Evolutionary conservation across 495 filamentous ascomycete species (phyloP), one percentile per base, ranked within the genome.

Genomic region (Neurospora sp.): DNA sequence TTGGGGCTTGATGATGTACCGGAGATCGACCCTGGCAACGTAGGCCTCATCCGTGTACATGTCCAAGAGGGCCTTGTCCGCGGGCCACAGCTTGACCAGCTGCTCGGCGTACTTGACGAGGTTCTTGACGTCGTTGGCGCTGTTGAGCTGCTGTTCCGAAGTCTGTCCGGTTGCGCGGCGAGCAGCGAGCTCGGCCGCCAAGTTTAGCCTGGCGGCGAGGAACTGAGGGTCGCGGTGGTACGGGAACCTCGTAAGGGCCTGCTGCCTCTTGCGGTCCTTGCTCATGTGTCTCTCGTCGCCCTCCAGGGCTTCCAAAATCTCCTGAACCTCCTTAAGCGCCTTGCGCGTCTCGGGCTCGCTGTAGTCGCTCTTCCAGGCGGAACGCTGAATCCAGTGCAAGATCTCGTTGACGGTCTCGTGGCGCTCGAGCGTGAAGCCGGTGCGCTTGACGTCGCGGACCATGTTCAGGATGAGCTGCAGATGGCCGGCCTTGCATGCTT

Each of bases 381-480:
- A 81, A 31, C 80, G 42, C 79, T 90, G 88, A 46, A 91, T 75
- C 72, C 76, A 78, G 41, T 81, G 83, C 78, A 92, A 84, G n/a
- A 90, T 62, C 72, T 85, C 77, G 72, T 80, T 76, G 70, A 87
- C 83, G 69, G 85, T 72, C 54, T 79, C 80, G 54, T 78, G 74
- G 7, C 79, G 60, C 38, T 84, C 80, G 35, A 92, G 82, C 12
- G 73, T 75, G 75, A 91, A 84, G 0, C 84, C 84, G 4, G 91
- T 92, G 71, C 75, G 79, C 12, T 80, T 75, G 54, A 77, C 80
- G 73, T 81, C 78, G 70, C 84, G 84, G 44, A 87, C 85, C 77
- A 84, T 86, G 69, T 89, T 86, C n/a, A 92, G 74, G 70, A 92
- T 80, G 5, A 84, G 71, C 49, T 80, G 80, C 62, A 89, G 75